Evolutionary conservation across 768 basidiomycete genomes (phyloP).

Genomic region (Calocybe gangraenosa): DNA sequence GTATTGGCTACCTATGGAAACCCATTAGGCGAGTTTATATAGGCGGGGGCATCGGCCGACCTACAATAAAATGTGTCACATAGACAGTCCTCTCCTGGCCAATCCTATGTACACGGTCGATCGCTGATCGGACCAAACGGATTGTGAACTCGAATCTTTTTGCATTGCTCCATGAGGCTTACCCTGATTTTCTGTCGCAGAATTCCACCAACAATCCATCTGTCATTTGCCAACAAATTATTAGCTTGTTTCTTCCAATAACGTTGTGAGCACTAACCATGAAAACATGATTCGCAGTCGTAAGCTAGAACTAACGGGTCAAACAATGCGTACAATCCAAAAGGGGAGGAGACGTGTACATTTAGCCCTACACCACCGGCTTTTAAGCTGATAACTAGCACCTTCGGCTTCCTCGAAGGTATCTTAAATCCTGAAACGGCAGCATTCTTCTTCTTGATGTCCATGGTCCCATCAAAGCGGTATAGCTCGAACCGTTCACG

Average conservation of each 20-base stretch:
- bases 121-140: too few species aligned
- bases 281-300: conserved; percentile 80
- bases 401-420: conserved; percentile 64
- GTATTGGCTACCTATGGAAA: conserved; percentile 57
- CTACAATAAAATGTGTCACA: conserved; percentile 81
- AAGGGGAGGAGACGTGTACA: conserved; percentile 33
- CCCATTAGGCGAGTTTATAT: not conserved
- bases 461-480: conserved; percentile 93
- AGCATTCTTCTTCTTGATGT: conserved; percentile 71
- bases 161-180: not conserved
- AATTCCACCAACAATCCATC: conserved; percentile 96
- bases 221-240: conserved; percentile 21
- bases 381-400: conserved; percentile 76
- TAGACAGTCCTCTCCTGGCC: conserved; percentile 81
- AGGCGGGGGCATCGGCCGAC: conserved; percentile 15
- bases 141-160: too few species aligned
- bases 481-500: conserved; percentile 67
- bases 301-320: conserved; percentile 41
- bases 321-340: not conserved
- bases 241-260: not conserved
- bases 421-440: conserved; percentile 77
- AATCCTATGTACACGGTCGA: conserved; percentile 83
- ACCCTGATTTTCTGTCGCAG: conserved; percentile 81
- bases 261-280: conserved; percentile 48
- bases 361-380: conserved; percentile 93